Conservation (phyloP, 2,329 filamentous ascomycete genomes). For the Exophiala spinifera region DNA sequence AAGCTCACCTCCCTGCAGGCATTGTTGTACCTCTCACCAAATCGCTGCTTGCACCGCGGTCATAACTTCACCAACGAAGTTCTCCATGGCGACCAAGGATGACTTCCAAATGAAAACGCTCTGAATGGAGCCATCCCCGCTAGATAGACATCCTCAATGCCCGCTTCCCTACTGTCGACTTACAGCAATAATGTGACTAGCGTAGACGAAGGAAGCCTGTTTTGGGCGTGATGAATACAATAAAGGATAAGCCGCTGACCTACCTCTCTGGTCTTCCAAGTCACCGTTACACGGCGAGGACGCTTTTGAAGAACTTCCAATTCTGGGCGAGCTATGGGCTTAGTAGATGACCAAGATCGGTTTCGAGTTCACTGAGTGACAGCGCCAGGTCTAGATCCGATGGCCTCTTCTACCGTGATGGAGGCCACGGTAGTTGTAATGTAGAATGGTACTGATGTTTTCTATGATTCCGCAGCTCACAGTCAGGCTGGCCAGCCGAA, state of each 20-base stretch:
- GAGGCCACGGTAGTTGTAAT: slow-evolving; percentile 2
- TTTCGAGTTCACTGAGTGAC: slow-evolving; percentile 4
- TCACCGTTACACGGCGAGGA: slow-evolving; percentile 8
- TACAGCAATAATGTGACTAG: background rate
- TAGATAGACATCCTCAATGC: slow-evolving; percentile 8
- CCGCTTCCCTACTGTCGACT: slow-evolving; percentile 2
- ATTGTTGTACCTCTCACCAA: too few relatives aligned
- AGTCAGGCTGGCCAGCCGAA: too few relatives aligned
- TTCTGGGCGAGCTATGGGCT: slow-evolving; percentile 7
- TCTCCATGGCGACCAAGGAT: slow-evolving; percentile 4
- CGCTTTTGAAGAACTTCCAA: slow-evolving; percentile 7
- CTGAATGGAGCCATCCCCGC: slow-evolving; percentile 9
- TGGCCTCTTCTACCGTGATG: slow-evolving; percentile 3
- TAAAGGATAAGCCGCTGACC: background rate
- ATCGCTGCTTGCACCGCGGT: too few relatives aligned
- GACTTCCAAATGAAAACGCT: slow-evolving; percentile 3
- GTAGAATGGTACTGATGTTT: slow-evolving; percentile 3
- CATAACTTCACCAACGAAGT: too few relatives aligned
- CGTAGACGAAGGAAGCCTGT: slow-evolving; percentile 1
- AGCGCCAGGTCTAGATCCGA: slow-evolving; percentile 1
- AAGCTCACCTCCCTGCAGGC: too few relatives aligned
- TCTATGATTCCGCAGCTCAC: background rate
- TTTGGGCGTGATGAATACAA: slow-evolving; percentile 2
- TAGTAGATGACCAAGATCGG: slow-evolving; percentile 9
- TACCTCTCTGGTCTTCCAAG: slow-evolving; percentile 3